Conservation (phyloP, 331 rosid species). For the Ulmus americana region DNA sequence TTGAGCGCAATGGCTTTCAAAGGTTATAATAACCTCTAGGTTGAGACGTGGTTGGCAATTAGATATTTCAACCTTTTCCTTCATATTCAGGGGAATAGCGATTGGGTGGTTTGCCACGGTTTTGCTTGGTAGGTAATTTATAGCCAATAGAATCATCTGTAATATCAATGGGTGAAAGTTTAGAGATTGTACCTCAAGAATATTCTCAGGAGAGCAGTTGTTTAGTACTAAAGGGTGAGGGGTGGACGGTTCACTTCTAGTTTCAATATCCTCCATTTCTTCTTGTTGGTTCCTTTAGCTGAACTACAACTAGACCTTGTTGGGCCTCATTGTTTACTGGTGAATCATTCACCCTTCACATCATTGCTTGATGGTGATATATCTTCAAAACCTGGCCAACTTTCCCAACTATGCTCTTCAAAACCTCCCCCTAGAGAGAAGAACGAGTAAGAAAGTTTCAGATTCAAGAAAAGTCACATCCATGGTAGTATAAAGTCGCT, state of each 20-base stretch:
- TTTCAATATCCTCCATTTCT: not conserved
- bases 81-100: not conserved
- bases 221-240: not conserved
- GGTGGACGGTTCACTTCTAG: not conserved
- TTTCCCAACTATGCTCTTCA: constrained; percentile 4
- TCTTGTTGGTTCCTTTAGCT: not conserved
- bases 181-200: not conserved
- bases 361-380: not conserved
- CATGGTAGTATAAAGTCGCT: not conserved
- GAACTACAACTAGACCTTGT: too few species aligned
- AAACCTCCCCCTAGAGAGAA: not conserved
- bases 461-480: constrained; percentile 8
- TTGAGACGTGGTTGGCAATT: not conserved
- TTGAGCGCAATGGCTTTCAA: not conserved
- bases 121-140: not conserved
- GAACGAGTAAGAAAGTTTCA: constrained; percentile 4
- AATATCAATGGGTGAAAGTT: not conserved
- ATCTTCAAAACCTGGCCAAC: not conserved
- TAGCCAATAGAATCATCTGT: not conserved
- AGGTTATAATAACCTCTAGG: not conserved
- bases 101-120: not conserved
- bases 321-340: not conserved
- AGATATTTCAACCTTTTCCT: not conserved
- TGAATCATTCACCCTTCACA: not conserved
- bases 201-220: not conserved